Percentiles rank a stretch among this genome's conserved stretches.
Evolutionary conservation across 345 rosid genomes (phyloP).

Genomic region (Eucalyptus decipiens): DNA sequence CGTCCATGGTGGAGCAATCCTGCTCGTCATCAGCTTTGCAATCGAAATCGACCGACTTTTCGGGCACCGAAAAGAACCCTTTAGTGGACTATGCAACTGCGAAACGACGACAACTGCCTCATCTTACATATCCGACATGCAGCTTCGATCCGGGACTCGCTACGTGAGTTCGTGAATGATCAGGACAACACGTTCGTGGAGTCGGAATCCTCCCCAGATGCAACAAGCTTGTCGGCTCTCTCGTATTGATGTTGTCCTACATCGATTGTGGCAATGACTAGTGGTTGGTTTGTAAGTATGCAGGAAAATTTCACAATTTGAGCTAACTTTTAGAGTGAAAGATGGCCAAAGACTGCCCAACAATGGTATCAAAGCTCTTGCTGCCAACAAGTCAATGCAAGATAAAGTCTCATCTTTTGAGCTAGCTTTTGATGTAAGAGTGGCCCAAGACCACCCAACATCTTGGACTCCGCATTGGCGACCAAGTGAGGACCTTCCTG

Average conservation of each 20-base stretch:
- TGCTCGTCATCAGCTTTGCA: background rate
- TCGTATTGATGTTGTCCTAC: too few species aligned
- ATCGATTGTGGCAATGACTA: too few species aligned
- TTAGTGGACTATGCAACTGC: background rate
- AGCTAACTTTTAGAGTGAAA: too few species aligned
- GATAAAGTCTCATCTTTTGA: too few species aligned
- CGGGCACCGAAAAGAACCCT: background rate
- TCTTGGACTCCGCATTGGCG: fast-evolving
- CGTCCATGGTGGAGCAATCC: background rate
- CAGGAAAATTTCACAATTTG: too few species aligned
- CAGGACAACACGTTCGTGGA: background rate
- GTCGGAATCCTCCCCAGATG: background rate
- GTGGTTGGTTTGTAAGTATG: too few species aligned
- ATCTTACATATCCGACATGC: background rate
- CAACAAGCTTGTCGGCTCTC: background rate
- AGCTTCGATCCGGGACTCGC: background rate
- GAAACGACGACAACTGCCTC: background rate
- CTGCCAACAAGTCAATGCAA: too few species aligned
- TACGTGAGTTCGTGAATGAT: background rate
- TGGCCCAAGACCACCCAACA: too few species aligned
- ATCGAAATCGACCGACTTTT: background rate
- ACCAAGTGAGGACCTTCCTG: fast-evolving
- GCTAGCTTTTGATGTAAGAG: too few species aligned
- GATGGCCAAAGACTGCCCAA: too few species aligned
- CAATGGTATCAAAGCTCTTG: too few species aligned